Base-by-base conservation (phyloP, 169 alveolate species). In the Haemoproteus tartakovskyi region DNA sequence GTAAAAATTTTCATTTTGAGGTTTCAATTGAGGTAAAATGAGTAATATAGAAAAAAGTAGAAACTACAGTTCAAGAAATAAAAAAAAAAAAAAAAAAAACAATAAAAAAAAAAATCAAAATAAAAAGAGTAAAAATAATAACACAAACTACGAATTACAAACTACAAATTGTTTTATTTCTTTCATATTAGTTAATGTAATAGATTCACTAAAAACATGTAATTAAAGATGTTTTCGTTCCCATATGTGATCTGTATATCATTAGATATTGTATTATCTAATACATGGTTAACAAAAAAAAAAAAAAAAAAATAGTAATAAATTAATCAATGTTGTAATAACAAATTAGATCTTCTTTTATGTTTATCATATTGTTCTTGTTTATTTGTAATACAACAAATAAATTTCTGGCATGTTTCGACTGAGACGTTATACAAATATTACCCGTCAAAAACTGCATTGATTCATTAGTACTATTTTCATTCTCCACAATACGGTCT, bases 281-380 rank as follows among this genome's bases (percentile, higher is more conserved):
- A n/a, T n/a, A n/a, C n/a, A 27, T 16, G 26, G n/a, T 52, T 27
- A 16, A 52, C 22, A 41, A 21, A 21, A 11, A 11, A 11, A 11
- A 2, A 41, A 11, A 8, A 41, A 41, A 5, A 11, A 21, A 41
- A 41, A 41, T 11, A 41, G 27, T 50, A 16, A 16, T 16, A 46
- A 14, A n/a, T 56, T 40, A 70, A 19, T 70, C 67, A 30, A 70
- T 33, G 16, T 48, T 30, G 14, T 70, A 70, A 38, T 41, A 57
- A 22, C 84, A 70, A 4, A 40, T 54, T 36, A 40, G 57, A 18
- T 56, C 70, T 37, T 70, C 60, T 45, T 14, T 16, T 41, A 70
- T 36, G 46, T 70, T 70, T 60, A 70, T 70, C 9, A 22, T n/a
- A 16, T 70, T 46, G 33, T 70, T 70, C 57, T 70, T 70, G 29